Evolutionary conservation across 1,284 basidiomycete species (phyloP), one percentile per base, ranked within the genome.

Genomic region (Cutaneotrichosporon dermatis): DNA sequence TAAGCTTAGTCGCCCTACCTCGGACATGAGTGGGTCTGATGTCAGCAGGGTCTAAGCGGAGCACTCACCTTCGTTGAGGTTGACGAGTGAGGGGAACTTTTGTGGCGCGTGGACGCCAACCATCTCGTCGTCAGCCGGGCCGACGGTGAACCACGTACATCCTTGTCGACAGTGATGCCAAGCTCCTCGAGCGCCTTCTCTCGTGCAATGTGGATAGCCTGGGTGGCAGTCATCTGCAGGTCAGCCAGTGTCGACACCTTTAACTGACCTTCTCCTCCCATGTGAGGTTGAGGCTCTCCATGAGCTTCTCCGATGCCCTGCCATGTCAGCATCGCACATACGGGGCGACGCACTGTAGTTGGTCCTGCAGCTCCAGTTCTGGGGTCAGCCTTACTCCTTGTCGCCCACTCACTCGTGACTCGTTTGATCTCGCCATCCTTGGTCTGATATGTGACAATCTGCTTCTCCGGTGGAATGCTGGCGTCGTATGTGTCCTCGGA

Each of bases 131-230:
- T 25, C 25, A 25, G 25, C 25, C 25, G 25, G 25, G 25, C 25
- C 25, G 25, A 25, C 25, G 25, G 25, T 25, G 25, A 25, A 25
- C 25, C 25, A 25, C 25, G 25, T 25, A 25, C 25, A 25, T 76
- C 46, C 83, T 94, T 97, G 79, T 98, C 94, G 60, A 99, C 92
- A 42, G 91, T 90, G 75, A 99, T 98, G 53, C 95, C 95, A 63
- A 99, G 80, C 79, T 98, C 95, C 79, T 99, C 96, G 52, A 99
- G 79, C 4, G 95, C 96, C 81, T 93, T 88, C 80, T 99, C 95
- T 63, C 95, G 85, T 79, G 98, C 92, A 71, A 89, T 90, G 79
- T 98, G 94, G 46, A 98, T 92, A 74, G 90, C 88, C 74, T 95
- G 90, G 12, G 95, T 98, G 74, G 90, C 85, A 67, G 82, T 79